These are phyloP conservation scores for Moringa oleifera DNA, from an alignment of 345 rosid species.

Conservation along the genomic window DNA sequence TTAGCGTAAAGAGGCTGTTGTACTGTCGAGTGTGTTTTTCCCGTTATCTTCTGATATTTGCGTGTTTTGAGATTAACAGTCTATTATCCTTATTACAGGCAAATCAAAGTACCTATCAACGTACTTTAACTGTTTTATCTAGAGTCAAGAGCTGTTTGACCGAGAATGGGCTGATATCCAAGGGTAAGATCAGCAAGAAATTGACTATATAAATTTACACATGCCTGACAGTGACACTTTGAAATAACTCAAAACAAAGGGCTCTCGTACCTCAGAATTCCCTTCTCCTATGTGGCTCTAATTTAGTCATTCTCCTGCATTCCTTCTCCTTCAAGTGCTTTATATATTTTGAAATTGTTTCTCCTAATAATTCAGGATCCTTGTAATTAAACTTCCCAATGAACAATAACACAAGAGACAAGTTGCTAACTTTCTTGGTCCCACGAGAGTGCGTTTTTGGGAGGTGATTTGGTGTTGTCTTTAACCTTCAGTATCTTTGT, in stretches of 20 bases:
- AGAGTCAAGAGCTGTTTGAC: conserved; percentile 53
- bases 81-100: conserved; percentile 40
- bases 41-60: neutral
- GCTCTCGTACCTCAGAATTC: too few relatives aligned
- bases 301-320: too few relatives aligned
- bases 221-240: too few relatives aligned
- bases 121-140: conserved; percentile 49
- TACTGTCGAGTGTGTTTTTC: neutral
- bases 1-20: neutral
- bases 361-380: too few relatives aligned
- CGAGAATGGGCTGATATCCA: conserved; percentile 20
- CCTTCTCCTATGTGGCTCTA: too few relatives aligned
- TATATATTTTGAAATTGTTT: too few relatives aligned
- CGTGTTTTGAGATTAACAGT: neutral
- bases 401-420: neutral
- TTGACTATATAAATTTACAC: neutral
- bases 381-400: too few relatives aligned
- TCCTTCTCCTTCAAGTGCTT: too few relatives aligned
- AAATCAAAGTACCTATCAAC: conserved; percentile 64
- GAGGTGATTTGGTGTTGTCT: neutral
- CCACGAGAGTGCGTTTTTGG: neutral
- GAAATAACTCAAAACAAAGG: too few relatives aligned
- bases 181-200: conserved; percentile 32
- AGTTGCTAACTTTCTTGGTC: neutral
- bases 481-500: too few relatives aligned